Evolutionary conservation across 78 protist genomes (phyloP).

Genomic region (Dictyostelium capitatum): DNA sequence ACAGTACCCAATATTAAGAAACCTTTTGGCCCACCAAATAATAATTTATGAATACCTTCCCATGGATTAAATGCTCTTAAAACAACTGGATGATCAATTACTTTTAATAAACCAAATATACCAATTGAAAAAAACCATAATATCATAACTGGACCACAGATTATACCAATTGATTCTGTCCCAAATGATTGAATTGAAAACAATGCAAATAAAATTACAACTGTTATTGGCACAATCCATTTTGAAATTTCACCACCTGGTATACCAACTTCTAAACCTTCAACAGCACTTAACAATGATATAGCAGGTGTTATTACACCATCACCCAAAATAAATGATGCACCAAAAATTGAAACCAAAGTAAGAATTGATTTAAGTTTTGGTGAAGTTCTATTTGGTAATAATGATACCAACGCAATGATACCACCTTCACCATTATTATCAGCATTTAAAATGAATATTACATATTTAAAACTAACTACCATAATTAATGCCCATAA

Average conservation of each 20-base stretch:
- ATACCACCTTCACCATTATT: conserved; percentile 64
- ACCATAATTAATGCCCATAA: conserved; percentile 37
- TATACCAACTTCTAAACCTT: conserved; percentile 20
- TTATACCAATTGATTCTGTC: conserved; percentile 23
- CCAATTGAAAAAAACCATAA: conserved; percentile 48
- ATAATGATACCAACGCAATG: not conserved
- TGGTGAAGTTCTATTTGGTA: not conserved
- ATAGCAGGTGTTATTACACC: conserved; percentile 48
- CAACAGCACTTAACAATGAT: conserved; percentile 15
- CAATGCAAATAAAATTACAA: conserved; percentile 18
- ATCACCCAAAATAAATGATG: conserved; percentile 37
- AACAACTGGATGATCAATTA: conserved; percentile 20
- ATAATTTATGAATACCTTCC: conserved; percentile 23
- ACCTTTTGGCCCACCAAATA: not conserved
- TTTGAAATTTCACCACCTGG: not conserved
- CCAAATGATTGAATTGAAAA: conserved; percentile 36
- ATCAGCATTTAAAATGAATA: conserved; percentile 29
- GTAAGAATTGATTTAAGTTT: conserved; percentile 5
- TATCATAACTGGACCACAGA: conserved; percentile 45
- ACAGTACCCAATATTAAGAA: conserved; percentile 14
- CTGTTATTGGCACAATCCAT: conserved; percentile 42
- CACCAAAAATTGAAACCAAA: conserved; percentile 5
- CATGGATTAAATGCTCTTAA: conserved; percentile 58
- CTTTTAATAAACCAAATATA: conserved; percentile 24
- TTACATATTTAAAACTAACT: conserved; percentile 14